These are phyloP conservation scores for Peribolospora kevripleyi DNA, from an alignment of 768 basidiomycete genomes.

Conservation along the genomic window DNA sequence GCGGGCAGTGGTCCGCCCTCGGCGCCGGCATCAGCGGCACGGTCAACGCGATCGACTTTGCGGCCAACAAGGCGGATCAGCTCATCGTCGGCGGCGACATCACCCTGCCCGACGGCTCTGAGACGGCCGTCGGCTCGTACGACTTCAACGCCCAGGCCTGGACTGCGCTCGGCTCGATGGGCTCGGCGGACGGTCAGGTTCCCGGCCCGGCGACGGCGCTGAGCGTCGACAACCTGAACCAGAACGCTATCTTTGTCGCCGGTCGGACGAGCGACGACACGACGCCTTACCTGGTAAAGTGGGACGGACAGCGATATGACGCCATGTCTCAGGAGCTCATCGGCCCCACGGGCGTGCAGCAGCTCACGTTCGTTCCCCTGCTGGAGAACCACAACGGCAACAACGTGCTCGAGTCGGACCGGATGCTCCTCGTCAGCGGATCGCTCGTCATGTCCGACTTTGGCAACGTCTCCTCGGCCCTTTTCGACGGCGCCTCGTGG, in stretches of 20 bases:
- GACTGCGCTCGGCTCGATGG: conserved; percentile 31
- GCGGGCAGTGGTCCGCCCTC: conserved; percentile 55
- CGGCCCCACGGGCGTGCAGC: conserved; percentile 36
- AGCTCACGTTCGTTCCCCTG: conserved; percentile 74
- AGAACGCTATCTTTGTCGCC: conserved; percentile 67
- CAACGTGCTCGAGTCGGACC: conserved; percentile 48
- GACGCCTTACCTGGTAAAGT: conserved; percentile 50
- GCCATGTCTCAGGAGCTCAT: conserved; percentile 14
- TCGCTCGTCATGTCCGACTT: conserved; percentile 38
- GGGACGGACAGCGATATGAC: conserved; percentile 36
- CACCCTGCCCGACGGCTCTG: conserved; percentile 31
- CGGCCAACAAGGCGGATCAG: conserved; percentile 44
- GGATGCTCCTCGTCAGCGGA: conserved; percentile 76
- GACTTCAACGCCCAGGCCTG: conserved; percentile 49
- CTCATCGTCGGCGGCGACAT: conserved; percentile 65
- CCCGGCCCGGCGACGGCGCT: conserved; percentile 80
- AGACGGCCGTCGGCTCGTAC: conserved; percentile 50
- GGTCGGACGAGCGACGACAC: conserved; percentile 44
- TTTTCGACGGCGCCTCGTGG: conserved; percentile 63
- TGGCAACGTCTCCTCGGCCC: conserved; percentile 56
- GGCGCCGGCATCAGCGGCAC: conserved; percentile 63
- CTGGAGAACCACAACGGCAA: conserved; percentile 46
- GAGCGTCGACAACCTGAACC: conserved; percentile 55
- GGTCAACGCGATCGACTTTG: conserved; percentile 49
- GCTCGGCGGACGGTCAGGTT: conserved; percentile 22